phyloP scores from a whole-genome alignment of 176 grass and related monocot species.

The Echinochloa phyllopogon region DNA sequence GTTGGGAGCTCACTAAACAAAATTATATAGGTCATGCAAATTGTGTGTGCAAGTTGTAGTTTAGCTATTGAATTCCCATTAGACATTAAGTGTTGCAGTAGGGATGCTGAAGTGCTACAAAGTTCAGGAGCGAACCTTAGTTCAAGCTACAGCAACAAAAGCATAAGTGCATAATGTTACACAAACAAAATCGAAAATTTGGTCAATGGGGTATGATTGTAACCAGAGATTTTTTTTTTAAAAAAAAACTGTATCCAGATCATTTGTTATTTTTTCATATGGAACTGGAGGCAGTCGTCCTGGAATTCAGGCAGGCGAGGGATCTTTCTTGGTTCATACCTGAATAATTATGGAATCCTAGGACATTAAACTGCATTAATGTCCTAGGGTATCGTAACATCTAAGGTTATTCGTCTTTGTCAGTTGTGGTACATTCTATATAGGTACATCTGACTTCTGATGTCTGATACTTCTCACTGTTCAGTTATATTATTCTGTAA shows the following conservation, averaged over 20 bases:
- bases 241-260: background rate
- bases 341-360: background rate
- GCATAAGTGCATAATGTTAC: background rate
- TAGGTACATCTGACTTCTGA: background rate
- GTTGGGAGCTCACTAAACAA: constrained; percentile 1
- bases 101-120: background rate
- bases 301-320: background rate
- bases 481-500: background rate
- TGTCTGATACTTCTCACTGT: background rate
- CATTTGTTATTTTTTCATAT: background rate
- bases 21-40: background rate
- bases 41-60: background rate
- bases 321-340: background rate
- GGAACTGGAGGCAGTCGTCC: no score
- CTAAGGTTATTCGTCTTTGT: background rate
- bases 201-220: background rate
- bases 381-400: background rate
- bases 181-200: background rate
- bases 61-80: background rate
- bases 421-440: background rate
- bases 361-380: background rate
- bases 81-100: background rate
- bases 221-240: background rate
- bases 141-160: background rate
- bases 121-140: background rate